Conservation (phyloP, 148 eudicot genomes). For the Arbutus unedo region DNA sequence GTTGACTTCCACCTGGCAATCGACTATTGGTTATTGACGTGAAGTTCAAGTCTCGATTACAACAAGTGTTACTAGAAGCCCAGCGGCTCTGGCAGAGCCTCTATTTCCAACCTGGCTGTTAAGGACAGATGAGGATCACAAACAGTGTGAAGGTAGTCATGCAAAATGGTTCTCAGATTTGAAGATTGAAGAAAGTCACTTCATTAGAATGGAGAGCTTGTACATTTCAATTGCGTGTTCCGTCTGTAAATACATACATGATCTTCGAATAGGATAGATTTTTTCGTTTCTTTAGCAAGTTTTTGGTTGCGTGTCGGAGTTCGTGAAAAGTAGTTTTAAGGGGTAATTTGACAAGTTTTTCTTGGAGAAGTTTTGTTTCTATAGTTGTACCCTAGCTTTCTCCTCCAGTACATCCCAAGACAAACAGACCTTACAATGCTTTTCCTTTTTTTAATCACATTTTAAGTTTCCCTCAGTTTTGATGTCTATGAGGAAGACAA, state of each 20-base stretch:
- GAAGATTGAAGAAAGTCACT: not conserved
- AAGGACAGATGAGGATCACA: not conserved
- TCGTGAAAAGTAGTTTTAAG: not conserved
- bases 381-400: not conserved
- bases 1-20: not conserved
- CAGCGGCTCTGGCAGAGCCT: not conserved
- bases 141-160: not conserved
- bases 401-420: not conserved
- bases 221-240: not conserved
- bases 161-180: not conserved
- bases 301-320: constrained; percentile 1
- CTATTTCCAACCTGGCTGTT: not conserved
- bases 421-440: not conserved
- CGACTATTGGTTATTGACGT: not conserved
- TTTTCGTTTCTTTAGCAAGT: not conserved
- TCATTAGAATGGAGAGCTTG: not conserved
- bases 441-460: not conserved
- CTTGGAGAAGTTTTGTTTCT: constrained; percentile 5
- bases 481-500: no score
- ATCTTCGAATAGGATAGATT: constrained; percentile 3
- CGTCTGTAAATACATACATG: not conserved
- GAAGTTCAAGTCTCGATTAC: not conserved
- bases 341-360: not conserved
- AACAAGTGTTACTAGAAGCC: not conserved
- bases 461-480: no score